These are phyloP conservation scores for Aspergillus aculeatus DNA, from an alignment of 2,329 filamentous ascomycete genomes.

Conservation along the genomic window DNA sequence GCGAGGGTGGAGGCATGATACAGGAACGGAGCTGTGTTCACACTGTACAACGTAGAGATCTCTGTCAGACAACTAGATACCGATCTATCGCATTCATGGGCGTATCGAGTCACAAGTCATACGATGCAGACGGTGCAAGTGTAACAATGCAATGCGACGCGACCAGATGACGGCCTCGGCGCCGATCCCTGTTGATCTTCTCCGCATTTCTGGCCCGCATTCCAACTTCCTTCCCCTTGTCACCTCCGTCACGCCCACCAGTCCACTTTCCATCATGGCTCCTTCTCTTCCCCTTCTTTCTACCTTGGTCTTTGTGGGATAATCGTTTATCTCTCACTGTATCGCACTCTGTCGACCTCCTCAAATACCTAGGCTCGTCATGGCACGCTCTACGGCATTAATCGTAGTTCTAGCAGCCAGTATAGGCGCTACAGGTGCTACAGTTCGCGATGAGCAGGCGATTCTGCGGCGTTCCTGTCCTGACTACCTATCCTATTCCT, in stretches of 20 bases:
- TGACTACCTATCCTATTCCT: slow-evolving; percentile 63
- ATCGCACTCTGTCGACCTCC: not conserved
- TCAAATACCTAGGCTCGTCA: not conserved
- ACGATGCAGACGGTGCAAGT: not conserved
- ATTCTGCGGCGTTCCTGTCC: slow-evolving; percentile 56
- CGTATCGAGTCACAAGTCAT: not conserved
- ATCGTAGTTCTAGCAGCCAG: slow-evolving; percentile 16
- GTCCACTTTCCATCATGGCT: not conserved
- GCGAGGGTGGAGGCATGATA: not conserved
- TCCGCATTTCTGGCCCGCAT: slow-evolving; percentile 13
- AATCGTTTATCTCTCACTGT: not conserved
- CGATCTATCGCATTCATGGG: not conserved
- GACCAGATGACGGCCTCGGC: not conserved
- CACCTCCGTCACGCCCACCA: not conserved
- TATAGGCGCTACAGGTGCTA: slow-evolving; percentile 10
- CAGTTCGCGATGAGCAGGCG: slow-evolving; percentile 26
- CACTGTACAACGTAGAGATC: no score
- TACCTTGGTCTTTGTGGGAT: not conserved
- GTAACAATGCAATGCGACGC: not conserved
- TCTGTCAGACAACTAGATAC: no score
- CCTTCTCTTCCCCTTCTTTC: not conserved
- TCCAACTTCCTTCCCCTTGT: not conserved
- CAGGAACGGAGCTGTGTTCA: no score
- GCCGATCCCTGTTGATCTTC: slow-evolving; percentile 8
- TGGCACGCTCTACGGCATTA: slow-evolving; percentile 13